Evolutionary conservation across 306 rosid genomes (phyloP).

Genomic region (Pueraria montana): DNA sequence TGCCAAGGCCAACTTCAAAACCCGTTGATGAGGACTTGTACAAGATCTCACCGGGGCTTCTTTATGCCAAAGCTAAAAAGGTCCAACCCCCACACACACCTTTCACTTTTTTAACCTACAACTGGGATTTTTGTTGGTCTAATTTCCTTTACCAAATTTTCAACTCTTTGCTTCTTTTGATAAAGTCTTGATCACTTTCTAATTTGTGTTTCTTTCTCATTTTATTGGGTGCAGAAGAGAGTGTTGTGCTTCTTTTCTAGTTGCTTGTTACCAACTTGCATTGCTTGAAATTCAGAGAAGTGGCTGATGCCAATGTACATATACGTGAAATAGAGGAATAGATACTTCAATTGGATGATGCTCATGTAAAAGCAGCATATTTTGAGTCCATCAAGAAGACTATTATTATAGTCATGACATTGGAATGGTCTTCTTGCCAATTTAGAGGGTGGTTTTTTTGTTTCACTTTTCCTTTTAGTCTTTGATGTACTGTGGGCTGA

Average conservation of each 20-base stretch:
- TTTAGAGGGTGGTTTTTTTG: not conserved
- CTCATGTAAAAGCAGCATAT: conserved; percentile 23
- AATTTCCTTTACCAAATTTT: conserved; percentile 4
- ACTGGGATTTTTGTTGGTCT: not conserved
- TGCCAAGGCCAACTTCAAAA: conserved; percentile 62
- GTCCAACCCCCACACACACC: conserved; percentile 36
- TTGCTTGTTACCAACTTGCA: conserved; percentile 90
- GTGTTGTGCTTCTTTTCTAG: conserved; percentile 78
- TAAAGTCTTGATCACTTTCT: conserved; percentile 22
- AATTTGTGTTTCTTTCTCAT: conserved; percentile 18
- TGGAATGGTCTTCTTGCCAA: conserved; percentile 35
- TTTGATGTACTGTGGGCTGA: not conserved
- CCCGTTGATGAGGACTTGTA: conserved; percentile 90
- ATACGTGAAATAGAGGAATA: conserved; percentile 27
- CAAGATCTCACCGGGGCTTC: conserved; percentile 75
- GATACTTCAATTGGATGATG: conserved; percentile 34
- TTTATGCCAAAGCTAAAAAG: conserved; percentile 75
- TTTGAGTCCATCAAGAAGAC: conserved; percentile 20
- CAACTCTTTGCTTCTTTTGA: conserved; percentile 38
- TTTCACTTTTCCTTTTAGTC: conserved; percentile 5
- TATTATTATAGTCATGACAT: not conserved
- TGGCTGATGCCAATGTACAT: conserved; percentile 47
- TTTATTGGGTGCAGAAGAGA: conserved; percentile 72
- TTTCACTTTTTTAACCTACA: conserved; percentile 9
- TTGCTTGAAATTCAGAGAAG: conserved; percentile 56